phyloP scores from a whole-genome alignment of 768 basidiomycete genomes.

The Lepiota subincarnata region DNA sequence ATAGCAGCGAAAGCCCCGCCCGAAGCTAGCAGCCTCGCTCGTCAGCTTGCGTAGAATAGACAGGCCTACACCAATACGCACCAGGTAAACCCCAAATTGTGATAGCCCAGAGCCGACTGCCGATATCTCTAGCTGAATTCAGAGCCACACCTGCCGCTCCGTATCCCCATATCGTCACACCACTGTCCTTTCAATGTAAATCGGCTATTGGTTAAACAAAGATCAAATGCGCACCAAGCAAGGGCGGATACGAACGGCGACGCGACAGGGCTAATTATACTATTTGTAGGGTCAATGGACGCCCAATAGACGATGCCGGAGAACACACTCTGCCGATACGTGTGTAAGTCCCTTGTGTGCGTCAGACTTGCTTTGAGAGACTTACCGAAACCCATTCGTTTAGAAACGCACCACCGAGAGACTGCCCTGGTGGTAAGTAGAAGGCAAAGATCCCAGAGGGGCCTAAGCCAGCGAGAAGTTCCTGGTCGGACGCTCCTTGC shows the following conservation, averaged over 20 bases:
- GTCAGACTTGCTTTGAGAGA: too few species aligned
- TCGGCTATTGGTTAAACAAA: too few species aligned
- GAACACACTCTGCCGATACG: constrained; percentile 1
- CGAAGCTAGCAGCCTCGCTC: background rate
- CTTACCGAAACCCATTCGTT: constrained; percentile 15
- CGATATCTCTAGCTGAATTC: constrained; percentile 4
- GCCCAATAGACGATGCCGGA: constrained; percentile 10
- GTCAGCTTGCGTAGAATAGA: background rate
- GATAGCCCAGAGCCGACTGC: constrained; percentile 1
- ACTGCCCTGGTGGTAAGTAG: constrained; percentile 15
- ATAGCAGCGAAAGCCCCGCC: background rate
- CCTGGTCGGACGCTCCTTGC: constrained; percentile 1
- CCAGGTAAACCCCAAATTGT: background rate
- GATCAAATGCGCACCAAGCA: background rate
- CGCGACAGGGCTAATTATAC: background rate
- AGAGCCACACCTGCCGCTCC: background rate
- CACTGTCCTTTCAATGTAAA: background rate
- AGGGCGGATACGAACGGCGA: background rate
- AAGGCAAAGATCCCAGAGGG: constrained; percentile 18
- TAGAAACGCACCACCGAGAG: constrained; percentile 12
- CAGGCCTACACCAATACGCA: background rate
- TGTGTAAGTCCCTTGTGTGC: background rate
- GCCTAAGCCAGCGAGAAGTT: constrained; percentile 12
- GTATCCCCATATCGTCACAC: constrained; percentile 1
- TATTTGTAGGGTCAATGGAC: constrained; percentile 9